Evolutionary conservation across 768 basidiomycete species (phyloP).

Genomic region (Phanerochaete sordida): DNA sequence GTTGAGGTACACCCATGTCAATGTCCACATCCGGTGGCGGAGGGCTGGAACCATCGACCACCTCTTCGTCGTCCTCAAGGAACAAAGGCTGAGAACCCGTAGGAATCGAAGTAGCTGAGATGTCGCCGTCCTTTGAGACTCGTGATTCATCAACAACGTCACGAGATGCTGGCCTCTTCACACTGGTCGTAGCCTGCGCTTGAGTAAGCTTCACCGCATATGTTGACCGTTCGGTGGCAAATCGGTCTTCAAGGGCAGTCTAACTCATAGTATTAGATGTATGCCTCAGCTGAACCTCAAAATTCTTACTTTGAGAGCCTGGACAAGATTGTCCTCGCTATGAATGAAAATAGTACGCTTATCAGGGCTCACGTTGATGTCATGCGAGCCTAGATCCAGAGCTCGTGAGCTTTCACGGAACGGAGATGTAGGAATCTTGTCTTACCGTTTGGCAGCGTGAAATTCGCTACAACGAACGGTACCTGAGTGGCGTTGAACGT

Average conservation of each 20-base stretch:
- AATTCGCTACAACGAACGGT: slow-evolving; percentile 82
- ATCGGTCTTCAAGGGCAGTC: slow-evolving; percentile 64
- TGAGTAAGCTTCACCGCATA: slow-evolving; percentile 45
- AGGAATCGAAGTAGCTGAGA: neutral
- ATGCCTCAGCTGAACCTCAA: neutral
- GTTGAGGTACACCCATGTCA: neutral
- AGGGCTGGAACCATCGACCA: neutral
- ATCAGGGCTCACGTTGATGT: slow-evolving; percentile 95
- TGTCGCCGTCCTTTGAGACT: neutral
- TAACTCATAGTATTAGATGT: slow-evolving; percentile 23
- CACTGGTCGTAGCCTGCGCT: neutral
- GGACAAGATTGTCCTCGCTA: slow-evolving; percentile 76
- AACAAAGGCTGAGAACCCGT: slow-evolving; percentile 15
- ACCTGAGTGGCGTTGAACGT: slow-evolving; percentile 72
- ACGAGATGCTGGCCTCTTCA: neutral
- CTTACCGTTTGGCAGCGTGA: slow-evolving; percentile 76
- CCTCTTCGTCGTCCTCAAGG: slow-evolving; percentile 16
- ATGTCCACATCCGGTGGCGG: neutral
- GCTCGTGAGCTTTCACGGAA: neutral
- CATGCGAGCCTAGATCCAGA: slow-evolving; percentile 57
- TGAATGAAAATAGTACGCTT: slow-evolving; percentile 95
- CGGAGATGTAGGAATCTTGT: slow-evolving; percentile 13
- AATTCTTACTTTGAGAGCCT: slow-evolving; percentile 65
- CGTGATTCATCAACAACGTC: neutral
- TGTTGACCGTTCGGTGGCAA: slow-evolving; percentile 69